Base-by-base conservation (phyloP, 352 stramenopile genomes). In the Globisporangium nagaii region DNA sequence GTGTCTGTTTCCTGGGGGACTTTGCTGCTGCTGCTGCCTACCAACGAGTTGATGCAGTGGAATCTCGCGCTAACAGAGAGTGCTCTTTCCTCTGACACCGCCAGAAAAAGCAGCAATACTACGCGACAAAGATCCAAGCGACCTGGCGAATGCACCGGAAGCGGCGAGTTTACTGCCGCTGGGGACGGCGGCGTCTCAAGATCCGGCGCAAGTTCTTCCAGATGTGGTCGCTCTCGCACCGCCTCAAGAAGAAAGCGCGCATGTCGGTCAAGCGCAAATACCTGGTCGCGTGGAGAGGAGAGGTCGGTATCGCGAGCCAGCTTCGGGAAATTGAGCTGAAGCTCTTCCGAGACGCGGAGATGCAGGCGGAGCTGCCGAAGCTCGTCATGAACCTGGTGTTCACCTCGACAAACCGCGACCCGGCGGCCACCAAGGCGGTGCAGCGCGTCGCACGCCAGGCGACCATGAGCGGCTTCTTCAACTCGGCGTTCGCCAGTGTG, bases 331-430 rank as follows among this genome's bases (percentile, higher is more conserved):
- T 90, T 52, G 81, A 92, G 63, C 62, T 90, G 11, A 60, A 62
- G 32, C 66, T 92, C 31, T 87, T 86, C 22, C 70, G 64, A 25
- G 65, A 83, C 28, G 75, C 75, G 25, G 78, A 76, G 43, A 84
- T 60, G n/a, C 66, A 74, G 28, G 51, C 64, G 15, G 62, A 70
- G 32, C 39, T 88, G 17, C 75, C 79, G 3, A 71, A 64, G 1
- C 56, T 90, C 56, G 79, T 90, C 4, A 63, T 86, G 39, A 92
- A 92, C 36, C 59, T 92, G n/a, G 76, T 88, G 1, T 82, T 90
- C 42, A 90, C 75, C 4, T 73, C 68, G 0, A 69, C 70, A 22
- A 71, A 74, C 31, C 63, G 82, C 39, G 66, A 66, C 11, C 44
- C 52, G 2, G 44, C 56, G n/a, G 36, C 8, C n/a, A 24, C 44